These are phyloP conservation scores for Blastomyces gilchristii DNA, from an alignment of 2,329 filamentous ascomycete species.

Conservation along the genomic window DNA sequence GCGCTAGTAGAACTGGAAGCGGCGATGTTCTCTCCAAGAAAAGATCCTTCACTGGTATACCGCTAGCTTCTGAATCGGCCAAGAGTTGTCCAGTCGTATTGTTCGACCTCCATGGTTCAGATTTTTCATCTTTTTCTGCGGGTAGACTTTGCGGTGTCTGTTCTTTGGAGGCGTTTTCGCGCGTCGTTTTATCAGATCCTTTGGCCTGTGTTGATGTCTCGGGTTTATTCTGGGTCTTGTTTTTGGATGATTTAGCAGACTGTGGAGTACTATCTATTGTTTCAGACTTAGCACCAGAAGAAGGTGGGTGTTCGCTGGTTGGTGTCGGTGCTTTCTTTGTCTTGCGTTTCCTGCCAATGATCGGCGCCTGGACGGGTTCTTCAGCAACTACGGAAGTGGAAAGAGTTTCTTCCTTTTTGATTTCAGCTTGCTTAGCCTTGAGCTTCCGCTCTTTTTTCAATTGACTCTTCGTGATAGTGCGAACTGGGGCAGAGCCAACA, in stretches of 20 bases:
- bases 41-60: conserved; percentile 31
- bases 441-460: conserved; percentile 49
- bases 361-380: conserved; percentile 49
- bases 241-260: conserved; percentile 3
- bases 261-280: conserved; percentile 7
- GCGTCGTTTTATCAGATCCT: conserved; percentile 9
- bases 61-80: conserved; percentile 29
- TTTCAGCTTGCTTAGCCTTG: conserved; percentile 39
- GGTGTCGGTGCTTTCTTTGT: conserved; percentile 36
- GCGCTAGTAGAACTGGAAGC: conserved; percentile 30
- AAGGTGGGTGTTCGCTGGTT: conserved; percentile 3
- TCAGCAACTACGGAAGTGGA: conserved; percentile 30
- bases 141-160: conserved; percentile 8
- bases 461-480: conserved; percentile 52
- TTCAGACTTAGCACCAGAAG: conserved; percentile 8
- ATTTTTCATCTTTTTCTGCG: conserved; percentile 14
- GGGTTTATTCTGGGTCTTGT: conserved; percentile 2
- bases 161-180: conserved; percentile 20
- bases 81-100: conserved; percentile 34
- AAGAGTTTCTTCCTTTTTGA: conserved; percentile 33
- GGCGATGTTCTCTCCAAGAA: conserved; percentile 32
- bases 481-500: conserved; percentile 50
- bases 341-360: conserved; percentile 54
- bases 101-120: conserved; percentile 29
- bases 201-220: conserved; percentile 5